Base-by-base conservation (phyloP, 2,329 filamentous ascomycete species). In the Claviceps humidiphila region DNA sequence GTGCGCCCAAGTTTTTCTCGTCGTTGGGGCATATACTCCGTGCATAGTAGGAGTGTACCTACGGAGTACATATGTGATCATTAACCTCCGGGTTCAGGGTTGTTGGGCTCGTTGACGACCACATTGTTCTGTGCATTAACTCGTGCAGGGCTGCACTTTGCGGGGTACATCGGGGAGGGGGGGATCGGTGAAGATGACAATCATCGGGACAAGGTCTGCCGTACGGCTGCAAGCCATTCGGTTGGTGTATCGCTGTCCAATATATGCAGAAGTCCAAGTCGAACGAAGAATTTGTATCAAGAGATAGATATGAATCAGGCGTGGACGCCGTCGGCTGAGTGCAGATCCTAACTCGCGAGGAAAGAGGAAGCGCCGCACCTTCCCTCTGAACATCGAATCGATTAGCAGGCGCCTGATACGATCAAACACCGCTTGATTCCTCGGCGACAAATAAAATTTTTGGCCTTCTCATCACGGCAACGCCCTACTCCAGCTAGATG, bases 111-210 rank as follows among this genome's bases (percentile, higher is more conserved):
- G 51, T 24, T 16, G 37, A 24, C 39, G 48, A 38, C 43, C 52
- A 53, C 52, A 38, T 53, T 53, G 34, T 43, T 37, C 3, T 50
- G 42, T 50, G 47, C 51, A 39, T 39, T 39, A 11, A 26, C 44
- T 20, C 13, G 34, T 44, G 30, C 47, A 50, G 43, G 47, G 47
- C 38, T 4, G 44, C 14, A 14, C 11, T 41, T 37, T 42, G 42
- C 34, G 47, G 42, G 51, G 34, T 47, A 26, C 47, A 47, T 45
- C 41, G 49, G 41, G 17, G 14, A 16, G 8, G 11, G 30, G 30
- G 30, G 26, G 2, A 47, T 47, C 24, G 20, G 46, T 14, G 11
- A 48, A 37, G 8, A 17, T 46, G 6, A 26, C 9, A 34, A 14
- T 34, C n/a, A 17, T 5, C n/a, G 22, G n/a, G 7, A 34, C 26